Conservation (phyloP, 2,329 filamentous ascomycete genomes). For the Sclerotinia nivalis region DNA sequence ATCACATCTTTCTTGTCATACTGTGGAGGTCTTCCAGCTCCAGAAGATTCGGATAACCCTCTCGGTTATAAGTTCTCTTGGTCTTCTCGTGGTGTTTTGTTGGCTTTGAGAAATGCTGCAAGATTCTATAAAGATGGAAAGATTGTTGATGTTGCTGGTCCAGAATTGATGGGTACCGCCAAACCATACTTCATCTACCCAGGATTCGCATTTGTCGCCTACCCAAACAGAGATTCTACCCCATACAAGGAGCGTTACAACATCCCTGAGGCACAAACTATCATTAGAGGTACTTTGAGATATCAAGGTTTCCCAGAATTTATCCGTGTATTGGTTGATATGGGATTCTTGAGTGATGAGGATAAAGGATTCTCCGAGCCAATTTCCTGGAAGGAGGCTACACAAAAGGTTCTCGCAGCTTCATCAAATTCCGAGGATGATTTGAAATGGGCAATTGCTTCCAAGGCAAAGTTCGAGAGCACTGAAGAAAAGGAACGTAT, state of each 20-base stretch:
- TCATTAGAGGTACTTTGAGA: slow-evolving; percentile 79
- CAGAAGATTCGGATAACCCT: slow-evolving; percentile 80
- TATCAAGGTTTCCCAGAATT: slow-evolving; percentile 92
- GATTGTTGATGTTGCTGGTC: slow-evolving; percentile 61
- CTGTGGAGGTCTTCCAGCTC: slow-evolving; percentile 76
- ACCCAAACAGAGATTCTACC: slow-evolving; percentile 90
- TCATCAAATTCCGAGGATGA: slow-evolving; percentile 65
- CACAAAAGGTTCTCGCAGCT: slow-evolving; percentile 72
- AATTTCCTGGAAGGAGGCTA: slow-evolving; percentile 82
- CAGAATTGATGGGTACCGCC: slow-evolving; percentile 78
- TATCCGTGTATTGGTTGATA: slow-evolving; percentile 82
- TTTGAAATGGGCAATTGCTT: slow-evolving; percentile 69
- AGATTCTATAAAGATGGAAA: slow-evolving; percentile 80
- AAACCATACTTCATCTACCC: slow-evolving; percentile 92
- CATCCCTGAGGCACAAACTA: slow-evolving; percentile 88
- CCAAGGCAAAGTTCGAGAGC: slow-evolving; percentile 71
- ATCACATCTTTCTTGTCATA: slow-evolving; percentile 70
- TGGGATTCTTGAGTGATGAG: slow-evolving; percentile 81
- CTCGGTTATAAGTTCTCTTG: slow-evolving; percentile 88
- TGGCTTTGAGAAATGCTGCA: slow-evolving; percentile 84
- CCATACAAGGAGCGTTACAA: slow-evolving; percentile 84
- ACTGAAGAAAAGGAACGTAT: slow-evolving; percentile 70
- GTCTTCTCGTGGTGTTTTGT: slow-evolving; percentile 70
- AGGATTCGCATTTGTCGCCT: slow-evolving; percentile 79
- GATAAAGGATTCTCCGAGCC: slow-evolving; percentile 62